Percentiles rank a stretch among this genome's conserved stretches.
Conservation (phyloP, 2,329 filamentous ascomycete genomes). For the Ophiostoma ips region DNA sequence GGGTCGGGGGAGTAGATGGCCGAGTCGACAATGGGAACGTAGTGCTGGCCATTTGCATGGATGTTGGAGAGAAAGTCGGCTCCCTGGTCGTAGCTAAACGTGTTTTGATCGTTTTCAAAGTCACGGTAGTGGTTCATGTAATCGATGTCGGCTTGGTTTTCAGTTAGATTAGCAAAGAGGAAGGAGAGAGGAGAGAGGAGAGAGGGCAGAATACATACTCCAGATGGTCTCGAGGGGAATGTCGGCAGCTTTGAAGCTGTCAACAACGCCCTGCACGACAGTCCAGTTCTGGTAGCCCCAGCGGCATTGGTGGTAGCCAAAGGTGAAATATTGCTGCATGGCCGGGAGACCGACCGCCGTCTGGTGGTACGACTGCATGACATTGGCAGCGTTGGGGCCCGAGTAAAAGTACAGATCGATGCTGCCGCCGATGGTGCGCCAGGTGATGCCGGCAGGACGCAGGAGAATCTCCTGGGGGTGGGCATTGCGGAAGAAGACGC, state of each 20-base stretch:
- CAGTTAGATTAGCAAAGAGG: background rate
- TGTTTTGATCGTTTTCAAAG: slow-evolving; percentile 46
- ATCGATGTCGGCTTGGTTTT: slow-evolving; percentile 43
- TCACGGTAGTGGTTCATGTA: slow-evolving; percentile 51
- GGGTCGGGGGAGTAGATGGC: slow-evolving; percentile 57
- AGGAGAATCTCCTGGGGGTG: slow-evolving; percentile 49
- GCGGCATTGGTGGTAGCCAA: slow-evolving; percentile 72
- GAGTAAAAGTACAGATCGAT: slow-evolving; percentile 71
- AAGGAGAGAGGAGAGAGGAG: background rate
- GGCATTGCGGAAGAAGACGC: slow-evolving; percentile 47
- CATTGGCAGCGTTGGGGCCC: slow-evolving; percentile 53
- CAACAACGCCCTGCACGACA: slow-evolving; percentile 49
- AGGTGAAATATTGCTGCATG: slow-evolving; percentile 69
- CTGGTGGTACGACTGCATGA: slow-evolving; percentile 54
- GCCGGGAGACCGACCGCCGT: slow-evolving; percentile 52
- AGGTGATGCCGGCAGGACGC: slow-evolving; percentile 44
- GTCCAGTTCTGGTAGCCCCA: slow-evolving; percentile 72
- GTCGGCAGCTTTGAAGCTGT: slow-evolving; percentile 46
- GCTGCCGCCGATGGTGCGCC: slow-evolving; percentile 46
- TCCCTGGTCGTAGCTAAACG: slow-evolving; percentile 44
- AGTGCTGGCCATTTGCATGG: slow-evolving; percentile 51
- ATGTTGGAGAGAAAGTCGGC: slow-evolving; percentile 46
- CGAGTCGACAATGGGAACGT: slow-evolving; percentile 62
- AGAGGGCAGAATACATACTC: slow-evolving; percentile 17
- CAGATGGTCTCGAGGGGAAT: slow-evolving; percentile 65